Conservation (phyloP, 108 stramenopile species). For the Craspedostauros australis region DNA sequence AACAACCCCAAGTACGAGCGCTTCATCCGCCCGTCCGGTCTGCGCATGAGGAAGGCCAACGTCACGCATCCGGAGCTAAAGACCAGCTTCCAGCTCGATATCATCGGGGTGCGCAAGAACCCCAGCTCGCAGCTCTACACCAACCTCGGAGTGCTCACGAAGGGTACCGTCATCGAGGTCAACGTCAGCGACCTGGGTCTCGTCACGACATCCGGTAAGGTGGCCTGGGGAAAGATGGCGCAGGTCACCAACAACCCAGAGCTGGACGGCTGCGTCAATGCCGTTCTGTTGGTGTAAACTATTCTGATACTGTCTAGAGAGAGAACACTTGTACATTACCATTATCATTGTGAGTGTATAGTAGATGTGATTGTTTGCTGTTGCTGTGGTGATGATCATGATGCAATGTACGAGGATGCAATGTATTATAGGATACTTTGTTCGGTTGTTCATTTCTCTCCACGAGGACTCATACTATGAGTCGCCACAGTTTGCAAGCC, state of each 20-base stretch:
- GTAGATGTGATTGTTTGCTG: no score
- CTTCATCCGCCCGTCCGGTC: conserved; percentile 96
- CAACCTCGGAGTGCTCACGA: conserved; percentile 97
- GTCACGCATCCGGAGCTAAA: conserved; percentile 99
- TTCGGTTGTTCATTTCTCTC: background rate
- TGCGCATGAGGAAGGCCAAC: conserved; percentile 98
- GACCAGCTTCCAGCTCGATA: conserved; percentile 97
- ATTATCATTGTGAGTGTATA: no score
- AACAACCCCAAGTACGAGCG: conserved; percentile 99
- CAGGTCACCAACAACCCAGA: conserved; percentile 95
- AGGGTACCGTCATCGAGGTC: conserved; percentile 99
- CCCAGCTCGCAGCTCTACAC: conserved; percentile 89
- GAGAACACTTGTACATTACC: no score
- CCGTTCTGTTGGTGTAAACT: conserved; percentile 28
- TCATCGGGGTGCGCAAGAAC: conserved; percentile 99
- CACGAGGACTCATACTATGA: background rate
- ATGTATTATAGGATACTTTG: no score
- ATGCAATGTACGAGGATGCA: no score
- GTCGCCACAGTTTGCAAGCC: background rate
- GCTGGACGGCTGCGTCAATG: conserved; percentile 43
- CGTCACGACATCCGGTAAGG: conserved; percentile 97
- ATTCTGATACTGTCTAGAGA: no score
- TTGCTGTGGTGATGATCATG: no score
- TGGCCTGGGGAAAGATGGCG: conserved; percentile 99
- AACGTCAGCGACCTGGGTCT: conserved; percentile 97